Percentiles rank a stretch among this genome's conserved stretches.
Evolutionary conservation across 352 stramenopile species (phyloP).

Genomic region (Pythium apleroticum): DNA sequence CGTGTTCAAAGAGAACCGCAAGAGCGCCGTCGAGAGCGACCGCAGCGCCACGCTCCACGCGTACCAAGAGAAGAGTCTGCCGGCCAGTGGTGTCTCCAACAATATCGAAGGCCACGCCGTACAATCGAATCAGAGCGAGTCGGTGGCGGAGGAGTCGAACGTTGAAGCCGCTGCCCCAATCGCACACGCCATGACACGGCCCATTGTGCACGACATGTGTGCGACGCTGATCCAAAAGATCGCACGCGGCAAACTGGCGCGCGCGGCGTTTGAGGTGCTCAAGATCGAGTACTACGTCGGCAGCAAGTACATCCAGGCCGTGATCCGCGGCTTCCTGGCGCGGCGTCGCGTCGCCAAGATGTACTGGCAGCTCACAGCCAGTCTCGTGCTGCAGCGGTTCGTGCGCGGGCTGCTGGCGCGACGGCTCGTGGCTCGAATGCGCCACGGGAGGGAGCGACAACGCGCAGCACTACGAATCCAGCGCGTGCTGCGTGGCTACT

Average conservation of each 20-base stretch:
- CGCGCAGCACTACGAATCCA: constrained; percentile 44
- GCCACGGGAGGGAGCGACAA: constrained; percentile 24
- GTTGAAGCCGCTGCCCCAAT: neutral
- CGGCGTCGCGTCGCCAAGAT: constrained; percentile 60
- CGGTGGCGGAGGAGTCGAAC: neutral
- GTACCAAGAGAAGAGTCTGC: neutral
- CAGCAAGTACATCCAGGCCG: constrained; percentile 79
- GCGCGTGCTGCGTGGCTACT: constrained; percentile 51
- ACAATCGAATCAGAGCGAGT: neutral
- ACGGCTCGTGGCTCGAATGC: constrained; percentile 26
- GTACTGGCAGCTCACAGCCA: constrained; percentile 65
- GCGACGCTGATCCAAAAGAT: constrained; percentile 80
- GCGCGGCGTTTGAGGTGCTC: constrained; percentile 48
- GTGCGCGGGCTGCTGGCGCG: constrained; percentile 57
- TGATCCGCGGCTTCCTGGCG: constrained; percentile 62
- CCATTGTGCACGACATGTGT: constrained; percentile 64
- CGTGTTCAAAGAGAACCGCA: constrained; percentile 67
- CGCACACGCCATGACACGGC: constrained; percentile 7
- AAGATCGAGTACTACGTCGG: constrained; percentile 70
- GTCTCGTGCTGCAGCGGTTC: constrained; percentile 55
- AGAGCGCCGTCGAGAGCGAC: constrained; percentile 43
- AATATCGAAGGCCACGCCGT: constrained; percentile 6
- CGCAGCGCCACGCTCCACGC: constrained; percentile 19
- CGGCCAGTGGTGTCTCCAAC: neutral
- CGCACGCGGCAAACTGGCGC: constrained; percentile 65